Evolutionary conservation across 2,329 filamentous ascomycete species (phyloP), one percentile per base, ranked within the genome.

Genomic region (Colletotrichum sp.): DNA sequence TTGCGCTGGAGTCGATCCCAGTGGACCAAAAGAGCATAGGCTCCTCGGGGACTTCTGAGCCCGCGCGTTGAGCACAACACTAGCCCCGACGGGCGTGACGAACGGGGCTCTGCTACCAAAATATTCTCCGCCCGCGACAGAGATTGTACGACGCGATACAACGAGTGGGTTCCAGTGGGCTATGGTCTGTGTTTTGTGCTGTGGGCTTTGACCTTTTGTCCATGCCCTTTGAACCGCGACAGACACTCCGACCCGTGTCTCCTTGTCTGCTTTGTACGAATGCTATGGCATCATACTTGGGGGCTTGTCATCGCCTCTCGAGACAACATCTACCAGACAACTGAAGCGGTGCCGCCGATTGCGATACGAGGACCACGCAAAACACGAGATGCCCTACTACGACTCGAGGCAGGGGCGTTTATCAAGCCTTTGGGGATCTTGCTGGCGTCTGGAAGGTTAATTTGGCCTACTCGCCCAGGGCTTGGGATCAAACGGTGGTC

Each of bases 51-150:
- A 76, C 64, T 76, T 76, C 74, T 76, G 39, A 76, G 32, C 69
- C 69, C 64, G 73, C 64, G 73, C 57, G 64, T 76, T 65, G 70
- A 76, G 59, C 73, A 69, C 70, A 69, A 65, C 57, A 73, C 70
- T 76, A 76, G 59, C 70, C 64, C 72, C 69, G 59, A 64, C 55
- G 44, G 22, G 39, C 59, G 70, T 65, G 73, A 68, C 63, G 69
- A 70, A 73, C 59, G 74, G 73, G 70, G 74, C 74, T 76, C 59
- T 73, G 70, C 73, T 69, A 69, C 73, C 74, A 69, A 64, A 74
- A 76, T 76, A 76, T 76, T 76, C 74, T 76, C 74, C 74, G 74
- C 70, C 71, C 74, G 71, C 36, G 74, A 76, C 74, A 69, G 71
- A 76, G 59, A 76, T 74, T 74, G 74, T 76, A 36, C 64, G 44